phyloP scores from a whole-genome alignment of 2,329 filamentous ascomycete species.

The Cladophialophora carrionii region DNA sequence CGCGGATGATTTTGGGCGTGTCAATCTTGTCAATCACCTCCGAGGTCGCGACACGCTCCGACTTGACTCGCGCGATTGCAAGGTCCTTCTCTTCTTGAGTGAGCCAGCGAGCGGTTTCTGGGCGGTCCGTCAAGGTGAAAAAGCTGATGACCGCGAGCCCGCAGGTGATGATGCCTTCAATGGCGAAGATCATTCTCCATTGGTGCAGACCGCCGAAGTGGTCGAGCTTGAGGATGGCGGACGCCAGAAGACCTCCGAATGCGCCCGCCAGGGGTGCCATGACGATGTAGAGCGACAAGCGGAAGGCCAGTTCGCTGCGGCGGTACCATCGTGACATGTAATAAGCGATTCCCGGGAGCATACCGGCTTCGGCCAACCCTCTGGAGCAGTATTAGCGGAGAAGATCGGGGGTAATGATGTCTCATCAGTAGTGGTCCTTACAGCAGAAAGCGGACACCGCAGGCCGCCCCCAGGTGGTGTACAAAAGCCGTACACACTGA shows the following conservation, averaged over 20 bases:
- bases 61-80: slow-evolving; percentile 68
- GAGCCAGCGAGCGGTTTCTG: slow-evolving; percentile 69
- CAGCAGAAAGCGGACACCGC: slow-evolving; percentile 68
- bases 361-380: slow-evolving; percentile 66
- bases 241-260: slow-evolving; percentile 69
- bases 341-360: slow-evolving; percentile 74
- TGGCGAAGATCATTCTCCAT: slow-evolving; percentile 70
- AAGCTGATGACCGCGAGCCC: slow-evolving; percentile 64
- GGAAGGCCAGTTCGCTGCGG: slow-evolving; percentile 68
- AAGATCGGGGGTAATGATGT: not conserved
- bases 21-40: slow-evolving; percentile 68
- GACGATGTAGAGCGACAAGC: slow-evolving; percentile 69
- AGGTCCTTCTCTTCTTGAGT: slow-evolving; percentile 67
- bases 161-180: slow-evolving; percentile 61
- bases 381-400: not conserved
- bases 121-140: slow-evolving; percentile 68
- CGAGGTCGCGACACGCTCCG: slow-evolving; percentile 65
- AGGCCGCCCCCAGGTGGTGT: slow-evolving; percentile 55
- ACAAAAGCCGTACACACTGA: slow-evolving; percentile 71
- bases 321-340: slow-evolving; percentile 62
- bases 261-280: slow-evolving; percentile 71
- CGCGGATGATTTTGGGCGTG: slow-evolving; percentile 60
- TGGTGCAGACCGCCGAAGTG: slow-evolving; percentile 59
- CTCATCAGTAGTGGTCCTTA: not conserved
- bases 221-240: slow-evolving; percentile 65